Percentiles rank a stretch among this genome's conserved stretches.
Evolutionary conservation across 768 basidiomycete species (phyloP).

Genomic region (Hygrocybe punicea): DNA sequence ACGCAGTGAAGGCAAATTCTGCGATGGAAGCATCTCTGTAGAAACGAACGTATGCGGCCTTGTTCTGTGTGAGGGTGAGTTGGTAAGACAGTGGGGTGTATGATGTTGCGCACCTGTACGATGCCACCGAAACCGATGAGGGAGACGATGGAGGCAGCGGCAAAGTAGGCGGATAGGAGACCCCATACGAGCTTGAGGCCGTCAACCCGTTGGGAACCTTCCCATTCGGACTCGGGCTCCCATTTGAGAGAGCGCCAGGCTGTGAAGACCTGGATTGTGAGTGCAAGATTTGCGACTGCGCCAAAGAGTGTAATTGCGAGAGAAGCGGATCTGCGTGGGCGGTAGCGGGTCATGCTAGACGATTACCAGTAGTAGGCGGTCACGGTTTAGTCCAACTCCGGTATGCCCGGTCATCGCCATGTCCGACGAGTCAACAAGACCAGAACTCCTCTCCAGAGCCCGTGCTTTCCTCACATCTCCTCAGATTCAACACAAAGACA

Average conservation of each 20-base stretch:
- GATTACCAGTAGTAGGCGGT: too few relatives aligned
- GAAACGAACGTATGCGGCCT: conserved; percentile 64
- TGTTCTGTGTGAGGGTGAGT: conserved; percentile 43
- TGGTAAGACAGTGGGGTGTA: conserved; percentile 3
- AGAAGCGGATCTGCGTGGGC: conserved; percentile 33
- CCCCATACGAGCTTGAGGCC: conserved; percentile 55
- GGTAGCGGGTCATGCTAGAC: neutral
- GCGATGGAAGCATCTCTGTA: conserved; percentile 81
- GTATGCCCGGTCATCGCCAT: neutral
- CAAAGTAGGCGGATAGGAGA: conserved; percentile 64
- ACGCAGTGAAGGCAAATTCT: conserved; percentile 67
- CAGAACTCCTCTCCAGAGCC: conserved; percentile 52
- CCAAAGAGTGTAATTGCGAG: conserved; percentile 39
- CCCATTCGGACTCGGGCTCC: conserved; percentile 50
- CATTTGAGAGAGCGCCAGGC: conserved; percentile 40
- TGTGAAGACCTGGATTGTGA: conserved; percentile 38
- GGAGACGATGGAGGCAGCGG: conserved; percentile 60
- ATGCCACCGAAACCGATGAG: conserved; percentile 67
- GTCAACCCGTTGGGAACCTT: conserved; percentile 38
- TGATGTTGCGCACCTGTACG: conserved; percentile 49
- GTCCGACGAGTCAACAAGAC: conserved; percentile 17
- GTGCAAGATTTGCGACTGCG: conserved; percentile 31
- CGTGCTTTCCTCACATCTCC: conserved; percentile 65
- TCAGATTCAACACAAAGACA: conserved; percentile 58
- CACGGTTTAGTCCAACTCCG: neutral